Base-by-base conservation (phyloP, 2,329 filamentous ascomycete genomes). In the Acarospora socialis region DNA sequence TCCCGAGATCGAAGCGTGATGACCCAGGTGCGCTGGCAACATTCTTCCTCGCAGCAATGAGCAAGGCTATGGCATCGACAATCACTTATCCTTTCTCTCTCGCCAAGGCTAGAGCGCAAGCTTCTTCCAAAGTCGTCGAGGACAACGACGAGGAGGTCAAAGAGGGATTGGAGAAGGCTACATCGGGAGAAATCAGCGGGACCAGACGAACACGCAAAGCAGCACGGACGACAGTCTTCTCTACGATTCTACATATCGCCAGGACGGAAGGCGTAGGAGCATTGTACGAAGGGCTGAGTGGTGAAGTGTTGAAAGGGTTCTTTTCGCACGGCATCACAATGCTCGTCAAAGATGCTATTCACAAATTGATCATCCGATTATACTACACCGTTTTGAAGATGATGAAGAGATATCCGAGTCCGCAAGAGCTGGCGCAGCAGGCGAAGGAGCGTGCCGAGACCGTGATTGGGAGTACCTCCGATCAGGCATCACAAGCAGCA, bases 241-340 rank as follows among this genome's bases (percentile, higher is more conserved):
- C 64, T 15, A 71, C 70, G 6, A 66, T 84, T 13, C 41, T 72
- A 15, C 59, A 64, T 13, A 68, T 70, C 35, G 60, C 59, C 19
- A 66, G 63, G 27, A 63, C 59, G 0, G 81, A 92, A 47, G 84
- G 84, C 1, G 38, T 76, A 0, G 49, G 51, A 3, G 77, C 74
- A 0, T 56, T 92, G 6, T 93, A 92, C 49, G 71, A 78, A 29
- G 84, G 83, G 4, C 60, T 92, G 0, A 66, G 65, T 9, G 80
- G 75, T 4, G 81, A 92, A 54, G 64, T 92, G 3, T 54, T 86
- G 6, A 86, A 84, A 46, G 79, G 80, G 0, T 92, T 92, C 57
- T 76, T 93, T 46, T 76, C 73, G 14, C 83, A 93, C 46, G 84
- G 84, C 1, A 68, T 84, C 31, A 87, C 83, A 1, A 92, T 92